Conservation (phyloP, 805 yeast genomes). For the Wickerhamiella vanderwaltii region DNA sequence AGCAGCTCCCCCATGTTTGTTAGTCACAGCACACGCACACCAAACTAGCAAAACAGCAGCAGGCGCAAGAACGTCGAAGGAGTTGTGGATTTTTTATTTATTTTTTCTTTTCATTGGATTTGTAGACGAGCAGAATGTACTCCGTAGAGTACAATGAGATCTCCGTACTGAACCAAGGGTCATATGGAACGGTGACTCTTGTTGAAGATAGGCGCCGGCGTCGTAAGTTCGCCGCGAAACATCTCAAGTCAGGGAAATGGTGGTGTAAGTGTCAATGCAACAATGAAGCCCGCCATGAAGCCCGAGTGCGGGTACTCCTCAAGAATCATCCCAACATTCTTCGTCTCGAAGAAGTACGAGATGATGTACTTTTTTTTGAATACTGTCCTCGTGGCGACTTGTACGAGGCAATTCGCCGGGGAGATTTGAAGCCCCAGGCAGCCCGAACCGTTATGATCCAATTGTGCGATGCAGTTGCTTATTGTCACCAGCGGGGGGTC, state of each 20-base stretch:
- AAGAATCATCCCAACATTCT: slow-evolving; percentile 71
- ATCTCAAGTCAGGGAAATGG: slow-evolving; percentile 32
- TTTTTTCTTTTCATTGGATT: no score
- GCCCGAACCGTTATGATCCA: slow-evolving; percentile 56
- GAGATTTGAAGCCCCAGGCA: slow-evolving; percentile 47
- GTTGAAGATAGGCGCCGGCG: slow-evolving; percentile 53
- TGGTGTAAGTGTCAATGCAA: slow-evolving; percentile 10
- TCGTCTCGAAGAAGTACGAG: slow-evolving; percentile 58
- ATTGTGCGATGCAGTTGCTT: slow-evolving; percentile 67
- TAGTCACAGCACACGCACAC: no score
- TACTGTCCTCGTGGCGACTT: slow-evolving; percentile 77
- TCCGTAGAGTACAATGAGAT: slow-evolving; percentile 5
- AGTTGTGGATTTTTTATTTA: no score
- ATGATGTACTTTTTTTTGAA: slow-evolving; percentile 70
- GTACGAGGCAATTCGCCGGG: slow-evolving; percentile 55
- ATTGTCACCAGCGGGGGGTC: slow-evolving; percentile 71
- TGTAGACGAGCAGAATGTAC: no score
- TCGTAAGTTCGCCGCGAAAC: slow-evolving; percentile 70
- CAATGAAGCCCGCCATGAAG: slow-evolving; percentile 36
- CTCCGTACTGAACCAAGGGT: slow-evolving; percentile 64
- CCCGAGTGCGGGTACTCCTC: slow-evolving; percentile 59
- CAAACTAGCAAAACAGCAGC: no score
- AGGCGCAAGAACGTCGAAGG: no score
- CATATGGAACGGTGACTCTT: slow-evolving; percentile 82
- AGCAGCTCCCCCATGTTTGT: no score